Base-by-base conservation (phyloP, 345 rosid species). In the Ricinus communis region DNA sequence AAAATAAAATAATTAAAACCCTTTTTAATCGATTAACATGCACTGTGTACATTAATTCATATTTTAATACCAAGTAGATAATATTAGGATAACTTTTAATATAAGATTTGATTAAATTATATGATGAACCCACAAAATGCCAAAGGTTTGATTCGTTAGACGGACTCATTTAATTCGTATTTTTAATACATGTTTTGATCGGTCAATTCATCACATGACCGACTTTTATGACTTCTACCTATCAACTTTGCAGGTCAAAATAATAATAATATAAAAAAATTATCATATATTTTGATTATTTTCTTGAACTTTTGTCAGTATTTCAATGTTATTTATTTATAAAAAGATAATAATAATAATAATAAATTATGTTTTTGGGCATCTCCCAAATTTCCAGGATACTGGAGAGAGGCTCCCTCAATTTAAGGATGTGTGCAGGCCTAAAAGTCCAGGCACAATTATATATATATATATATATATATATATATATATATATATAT, bases 171-270 rank as follows among this genome's bases (percentile, higher is more conserved):
- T 43, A 43, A 4, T 38, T 4, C 5, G 43, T 38, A 38, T 4
- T 38, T 38, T 38, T 7, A 22, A 9, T 56, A n/a, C 13, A n/a
- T 16, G 52, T 40, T n/a, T 61, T 63, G 71, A 57, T 56, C 60
- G 31, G 83, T 72, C 80, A 76, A 65, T 76, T 75, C 65, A 53
- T 33, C 77, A 64, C 72, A 63, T 76, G 74, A 72, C 71, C 62
- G 55, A 73, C 76, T 47, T 31, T 40, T 1, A 36, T 46, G 76
- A 77, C 69, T 72, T 38, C 54, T 47, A 30, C 7, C 14, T 24
- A n/a, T 13, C 30, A 15, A 13, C 64, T 21, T 68, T 30, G 6
- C 7, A 21, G 47, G 9, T 38, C 9, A 4, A 38, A 9, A 4
- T 38, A 38, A 9, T 38, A 4, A n/a, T n/a, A n/a, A 9, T 38